Percentiles rank a stretch among this genome's conserved stretches.
phyloP scores from a whole-genome alignment of 768 basidiomycete genomes.

The Trichaptum fuscoviolaceum region DNA sequence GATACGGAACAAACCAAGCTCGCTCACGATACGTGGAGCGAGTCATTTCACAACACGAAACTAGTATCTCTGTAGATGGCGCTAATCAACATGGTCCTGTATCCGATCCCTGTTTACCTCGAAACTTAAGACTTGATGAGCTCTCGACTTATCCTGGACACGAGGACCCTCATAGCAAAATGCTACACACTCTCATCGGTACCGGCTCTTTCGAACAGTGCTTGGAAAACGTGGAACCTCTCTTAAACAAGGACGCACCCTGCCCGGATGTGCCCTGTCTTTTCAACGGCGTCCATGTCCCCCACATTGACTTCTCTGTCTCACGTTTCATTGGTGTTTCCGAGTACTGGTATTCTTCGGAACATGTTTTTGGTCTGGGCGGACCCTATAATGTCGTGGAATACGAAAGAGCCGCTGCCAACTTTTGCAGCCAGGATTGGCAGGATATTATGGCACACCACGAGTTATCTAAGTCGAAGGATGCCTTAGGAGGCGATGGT shows the following conservation, averaged over 20 bases:
- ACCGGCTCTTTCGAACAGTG: slow-evolving; percentile 91
- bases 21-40: slow-evolving; percentile 84
- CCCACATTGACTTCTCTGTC: slow-evolving; percentile 88
- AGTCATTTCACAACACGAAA: slow-evolving; percentile 54
- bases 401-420: slow-evolving; percentile 87
- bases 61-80: slow-evolving; percentile 17
- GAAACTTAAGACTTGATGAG: slow-evolving; percentile 59
- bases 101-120: slow-evolving; percentile 88
- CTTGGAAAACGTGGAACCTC: slow-evolving; percentile 59
- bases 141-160: slow-evolving; percentile 39
- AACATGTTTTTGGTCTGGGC: slow-evolving; percentile 92
- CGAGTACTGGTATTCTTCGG: slow-evolving; percentile 99
- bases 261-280: slow-evolving; percentile 85
- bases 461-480: slow-evolving; percentile 41
- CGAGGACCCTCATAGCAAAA: slow-evolving; percentile 37
- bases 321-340: slow-evolving; percentile 96
- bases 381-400: slow-evolving; percentile 95
- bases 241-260: slow-evolving; percentile 80
- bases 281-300: slow-evolving; percentile 92
- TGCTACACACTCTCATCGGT: slow-evolving; percentile 64
- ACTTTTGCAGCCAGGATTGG: slow-evolving; percentile 85
- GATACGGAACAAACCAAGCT: slow-evolving; percentile 98
- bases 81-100: slow-evolving; percentile 27
- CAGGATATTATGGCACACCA: slow-evolving; percentile 65
- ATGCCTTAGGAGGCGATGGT: slow-evolving; percentile 56